Conservation (phyloP, 495 filamentous ascomycete genomes). For the Tuber brumale region DNA sequence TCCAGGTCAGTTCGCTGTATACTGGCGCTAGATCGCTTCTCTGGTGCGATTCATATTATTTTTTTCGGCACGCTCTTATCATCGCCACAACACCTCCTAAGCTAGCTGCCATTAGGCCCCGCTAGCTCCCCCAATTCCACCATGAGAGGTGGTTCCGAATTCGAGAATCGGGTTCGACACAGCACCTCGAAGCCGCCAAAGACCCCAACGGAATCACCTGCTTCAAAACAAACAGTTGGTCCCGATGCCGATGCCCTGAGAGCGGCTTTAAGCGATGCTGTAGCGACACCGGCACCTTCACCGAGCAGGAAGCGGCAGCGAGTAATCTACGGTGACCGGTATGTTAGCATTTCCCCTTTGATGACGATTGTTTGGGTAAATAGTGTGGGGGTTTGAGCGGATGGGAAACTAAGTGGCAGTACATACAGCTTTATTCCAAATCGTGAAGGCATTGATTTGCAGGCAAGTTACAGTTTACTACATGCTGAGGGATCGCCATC, state of each 20-base stretch:
- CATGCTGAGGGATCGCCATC: slow-evolving; percentile 88
- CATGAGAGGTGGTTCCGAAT: slow-evolving; percentile 39
- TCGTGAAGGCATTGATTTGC: slow-evolving; percentile 83
- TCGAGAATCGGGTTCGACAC: slow-evolving; percentile 41
- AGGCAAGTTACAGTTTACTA: slow-evolving; percentile 81
- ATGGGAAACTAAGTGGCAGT: slow-evolving; percentile 16
- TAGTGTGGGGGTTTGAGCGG: slow-evolving; percentile 3
- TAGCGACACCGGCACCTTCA: slow-evolving; percentile 39
- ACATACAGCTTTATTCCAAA: slow-evolving; percentile 84
- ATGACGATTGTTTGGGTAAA: background rate
- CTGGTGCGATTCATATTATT: background rate
- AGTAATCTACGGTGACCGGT: slow-evolving; percentile 42
- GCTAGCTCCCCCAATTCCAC: slow-evolving; percentile 32
- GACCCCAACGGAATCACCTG: slow-evolving; percentile 38
- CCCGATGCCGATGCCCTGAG: slow-evolving; percentile 39
- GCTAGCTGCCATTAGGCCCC: slow-evolving; percentile 33
- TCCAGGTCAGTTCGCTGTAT: background rate
- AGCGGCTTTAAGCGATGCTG: slow-evolving; percentile 38
- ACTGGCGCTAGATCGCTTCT: background rate
- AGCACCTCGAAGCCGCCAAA: slow-evolving; percentile 36
- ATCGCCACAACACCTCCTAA: slow-evolving; percentile 33
- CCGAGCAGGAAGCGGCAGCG: slow-evolving; percentile 42
- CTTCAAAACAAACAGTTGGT: slow-evolving; percentile 28
- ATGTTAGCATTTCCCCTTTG: slow-evolving; percentile 4
- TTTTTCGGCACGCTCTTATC: slow-evolving; percentile 12